A percentile compares a stretch with the other conserved stretches of the same genome.
These are phyloP conservation scores for Colletotrichum sp. DNA, from an alignment of 2,329 filamentous ascomycete genomes.

Conservation along the genomic window DNA sequence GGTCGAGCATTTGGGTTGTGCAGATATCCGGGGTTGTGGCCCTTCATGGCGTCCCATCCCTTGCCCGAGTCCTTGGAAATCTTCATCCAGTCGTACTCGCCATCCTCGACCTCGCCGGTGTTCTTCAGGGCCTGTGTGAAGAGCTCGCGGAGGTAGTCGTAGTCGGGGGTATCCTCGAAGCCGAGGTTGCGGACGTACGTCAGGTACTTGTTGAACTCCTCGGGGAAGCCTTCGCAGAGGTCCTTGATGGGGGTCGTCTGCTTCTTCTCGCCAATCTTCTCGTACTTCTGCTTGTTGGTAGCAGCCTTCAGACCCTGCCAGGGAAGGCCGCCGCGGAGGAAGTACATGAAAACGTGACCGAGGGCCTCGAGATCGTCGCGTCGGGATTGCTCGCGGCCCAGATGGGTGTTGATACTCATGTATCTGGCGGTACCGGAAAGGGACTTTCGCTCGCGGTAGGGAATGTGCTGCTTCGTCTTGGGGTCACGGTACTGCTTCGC, in stretches of 20 bases:
- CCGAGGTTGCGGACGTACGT: conserved; percentile 97
- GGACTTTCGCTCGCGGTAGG: conserved; percentile 95
- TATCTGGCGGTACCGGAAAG: conserved; percentile 96
- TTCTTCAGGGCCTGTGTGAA: conserved; percentile 97
- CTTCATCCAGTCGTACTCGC: conserved; percentile 99
- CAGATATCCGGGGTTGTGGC: conserved; percentile 70
- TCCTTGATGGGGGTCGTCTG: conserved; percentile 98
- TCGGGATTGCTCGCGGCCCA: conserved; percentile 94
- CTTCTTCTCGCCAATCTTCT: conserved; percentile 99
- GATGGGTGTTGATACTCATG: conserved; percentile 99
- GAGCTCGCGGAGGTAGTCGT: conserved; percentile 94
- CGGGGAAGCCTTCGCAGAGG: conserved; percentile 92
- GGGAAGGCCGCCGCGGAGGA: conserved; percentile 72
- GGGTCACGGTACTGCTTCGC: conserved; percentile 99
- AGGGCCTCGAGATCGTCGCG: conserved; percentile 93
- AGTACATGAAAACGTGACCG: conserved; percentile 78
- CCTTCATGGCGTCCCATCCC: conserved; percentile 78
- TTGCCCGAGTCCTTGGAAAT: conserved; percentile 83
- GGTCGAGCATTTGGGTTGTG: conserved; percentile 81
- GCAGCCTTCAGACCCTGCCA: conserved; percentile 78
- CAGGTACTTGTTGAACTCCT: conserved; percentile 97
- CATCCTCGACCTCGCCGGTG: conserved; percentile 92
- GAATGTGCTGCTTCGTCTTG: conserved; percentile 99
- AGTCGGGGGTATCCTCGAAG: conserved; percentile 98
- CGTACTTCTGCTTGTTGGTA: conserved; percentile 95